Percentiles rank a stretch among this genome's conserved stretches.
phyloP scores from a whole-genome alignment of 305 asterid species.

The Fraxinus ornus region DNA sequence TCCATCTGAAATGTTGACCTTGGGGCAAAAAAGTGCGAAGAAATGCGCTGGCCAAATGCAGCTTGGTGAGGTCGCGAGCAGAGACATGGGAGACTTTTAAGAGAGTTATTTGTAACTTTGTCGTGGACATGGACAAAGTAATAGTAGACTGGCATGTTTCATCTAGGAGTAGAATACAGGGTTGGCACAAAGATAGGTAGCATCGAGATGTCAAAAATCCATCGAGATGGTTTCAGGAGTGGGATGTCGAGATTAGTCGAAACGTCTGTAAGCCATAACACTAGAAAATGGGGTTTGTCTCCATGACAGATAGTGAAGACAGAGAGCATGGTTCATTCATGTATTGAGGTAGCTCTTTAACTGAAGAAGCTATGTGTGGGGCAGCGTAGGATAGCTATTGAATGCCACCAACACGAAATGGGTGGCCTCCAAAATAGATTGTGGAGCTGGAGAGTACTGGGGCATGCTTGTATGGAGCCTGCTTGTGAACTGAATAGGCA shows the following conservation, averaged over 20 bases:
- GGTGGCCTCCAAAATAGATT: background rate
- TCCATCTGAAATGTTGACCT: background rate
- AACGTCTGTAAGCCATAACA: no score
- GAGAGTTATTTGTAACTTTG: background rate
- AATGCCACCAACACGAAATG: background rate
- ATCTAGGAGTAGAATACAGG: no score
- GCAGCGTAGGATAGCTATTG: background rate
- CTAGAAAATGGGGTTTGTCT: no score
- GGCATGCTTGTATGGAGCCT: background rate
- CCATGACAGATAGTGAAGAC: background rate
- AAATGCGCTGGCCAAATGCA: background rate
- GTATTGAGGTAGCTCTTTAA: background rate
- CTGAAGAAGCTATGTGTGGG: background rate
- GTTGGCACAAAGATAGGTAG: no score
- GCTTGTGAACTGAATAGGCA: background rate
- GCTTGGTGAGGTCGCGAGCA: background rate
- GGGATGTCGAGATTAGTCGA: no score
- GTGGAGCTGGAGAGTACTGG: background rate
- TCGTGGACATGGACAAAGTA: no score
- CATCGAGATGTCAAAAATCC: no score
- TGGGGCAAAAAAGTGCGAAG: background rate
- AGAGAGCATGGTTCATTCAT: background rate
- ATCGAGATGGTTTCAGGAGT: no score
- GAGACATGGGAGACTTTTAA: background rate
- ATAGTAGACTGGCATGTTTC: no score